Conservation (phyloP, 768 basidiomycete genomes). For the Crassisporium funariophilum region DNA sequence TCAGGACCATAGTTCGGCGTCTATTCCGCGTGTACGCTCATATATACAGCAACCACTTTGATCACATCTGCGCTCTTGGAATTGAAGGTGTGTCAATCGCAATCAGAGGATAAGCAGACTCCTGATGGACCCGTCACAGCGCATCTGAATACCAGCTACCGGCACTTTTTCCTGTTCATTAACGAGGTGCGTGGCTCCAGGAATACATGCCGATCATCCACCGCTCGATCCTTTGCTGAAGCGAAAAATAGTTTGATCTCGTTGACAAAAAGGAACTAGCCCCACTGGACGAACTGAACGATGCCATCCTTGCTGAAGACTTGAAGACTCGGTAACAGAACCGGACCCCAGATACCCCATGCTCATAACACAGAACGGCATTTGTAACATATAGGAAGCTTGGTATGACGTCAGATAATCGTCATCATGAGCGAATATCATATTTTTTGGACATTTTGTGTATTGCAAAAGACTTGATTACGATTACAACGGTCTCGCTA, state of each 20-base stretch:
- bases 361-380: not conserved
- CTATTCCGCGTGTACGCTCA: slow-evolving; percentile 98
- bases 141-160: slow-evolving; percentile 97
- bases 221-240: slow-evolving; percentile 13
- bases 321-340: slow-evolving; percentile 37
- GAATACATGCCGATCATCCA: not conserved
- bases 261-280: slow-evolving; percentile 97
- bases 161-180: slow-evolving; percentile 96
- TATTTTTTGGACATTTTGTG: no score
- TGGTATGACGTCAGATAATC: slow-evolving; percentile 7
- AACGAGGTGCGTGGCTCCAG: slow-evolving; percentile 68
- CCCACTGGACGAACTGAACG: slow-evolving; percentile 93
- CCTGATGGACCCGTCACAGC: slow-evolving; percentile 49
- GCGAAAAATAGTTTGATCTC: slow-evolving; percentile 70
- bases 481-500: slow-evolving; percentile 19
- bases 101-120: not conserved
- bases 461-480: no score
- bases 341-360: slow-evolving; percentile 9
- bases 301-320: slow-evolving; percentile 72
- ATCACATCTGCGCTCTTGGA: slow-evolving; percentile 96
- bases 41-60: slow-evolving; percentile 98
- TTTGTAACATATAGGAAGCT: not conserved
- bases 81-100: slow-evolving; percentile 77
- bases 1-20: slow-evolving; percentile 88
- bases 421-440: no score